phyloP scores from a whole-genome alignment of 2,329 filamentous ascomycete species.

The Epicoccum sorghinum region DNA sequence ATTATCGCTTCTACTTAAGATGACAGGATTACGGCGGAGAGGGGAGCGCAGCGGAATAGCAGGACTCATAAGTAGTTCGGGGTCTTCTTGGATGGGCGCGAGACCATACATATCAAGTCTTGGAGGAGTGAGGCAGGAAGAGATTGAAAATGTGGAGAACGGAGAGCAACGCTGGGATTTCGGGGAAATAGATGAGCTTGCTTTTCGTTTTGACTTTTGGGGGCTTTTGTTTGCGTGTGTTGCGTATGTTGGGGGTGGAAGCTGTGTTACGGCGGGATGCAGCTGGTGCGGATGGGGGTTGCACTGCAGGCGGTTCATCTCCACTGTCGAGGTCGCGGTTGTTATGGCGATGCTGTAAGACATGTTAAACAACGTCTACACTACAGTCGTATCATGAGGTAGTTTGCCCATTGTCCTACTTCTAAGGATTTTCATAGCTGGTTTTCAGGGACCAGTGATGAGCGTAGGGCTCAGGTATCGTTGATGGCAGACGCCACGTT shows the following conservation, averaged over 20 bases:
- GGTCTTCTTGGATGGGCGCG: too few relatives aligned
- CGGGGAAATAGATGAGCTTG: constrained; percentile 1
- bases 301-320: constrained; percentile 5
- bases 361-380: not conserved
- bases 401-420: too few relatives aligned
- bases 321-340: constrained; percentile 3
- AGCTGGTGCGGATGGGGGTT: constrained; percentile 6
- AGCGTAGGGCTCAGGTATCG: not conserved
- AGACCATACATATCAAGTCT: too few relatives aligned
- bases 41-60: constrained; percentile 15
- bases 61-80: too few relatives aligned
- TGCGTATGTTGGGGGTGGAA: constrained; percentile 1
- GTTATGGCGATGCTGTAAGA: constrained; percentile 6
- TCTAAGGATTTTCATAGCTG: not conserved
- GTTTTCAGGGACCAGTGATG: not conserved
- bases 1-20: constrained; percentile 13
- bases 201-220: not conserved
- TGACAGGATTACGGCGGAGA: constrained; percentile 1
- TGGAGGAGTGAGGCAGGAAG: not conserved
- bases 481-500: not conserved
- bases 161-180: not conserved
- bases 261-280: constrained; percentile 1
- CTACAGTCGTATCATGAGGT: too few relatives aligned
- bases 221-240: not conserved
- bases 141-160: not conserved